A percentile compares a stretch with the other conserved stretches of the same genome.
These are phyloP conservation scores for Aeschynomene evenia DNA, from an alignment of 306 rosid species.

Conservation along the genomic window DNA sequence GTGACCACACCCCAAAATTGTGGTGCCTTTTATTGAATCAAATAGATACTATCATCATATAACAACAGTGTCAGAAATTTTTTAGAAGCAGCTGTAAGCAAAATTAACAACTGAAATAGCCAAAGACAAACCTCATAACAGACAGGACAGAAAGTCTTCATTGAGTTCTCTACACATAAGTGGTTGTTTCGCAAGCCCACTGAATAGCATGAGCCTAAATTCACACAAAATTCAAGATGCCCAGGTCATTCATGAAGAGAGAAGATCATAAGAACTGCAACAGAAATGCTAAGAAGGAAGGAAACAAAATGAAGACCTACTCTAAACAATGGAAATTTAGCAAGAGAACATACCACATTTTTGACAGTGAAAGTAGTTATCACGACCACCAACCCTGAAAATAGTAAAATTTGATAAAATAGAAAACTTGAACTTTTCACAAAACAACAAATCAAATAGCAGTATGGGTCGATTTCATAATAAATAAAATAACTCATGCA, in stretches of 20 bases:
- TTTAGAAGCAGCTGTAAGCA: constrained; percentile 3
- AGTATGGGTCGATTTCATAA: neutral
- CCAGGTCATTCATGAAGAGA: neutral
- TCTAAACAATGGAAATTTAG: neutral
- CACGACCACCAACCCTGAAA: constrained; percentile 60
- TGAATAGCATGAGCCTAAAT: constrained; percentile 63
- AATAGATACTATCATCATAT: constrained; percentile 59
- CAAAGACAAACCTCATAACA: constrained; percentile 68
- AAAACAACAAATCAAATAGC: neutral
- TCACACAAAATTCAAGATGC: neutral
- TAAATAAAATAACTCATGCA: constrained; percentile 4
- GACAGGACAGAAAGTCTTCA: constrained; percentile 72
- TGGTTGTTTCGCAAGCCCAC: constrained; percentile 51
- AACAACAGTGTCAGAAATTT: constrained; percentile 33
- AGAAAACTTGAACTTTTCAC: constrained; percentile 7
- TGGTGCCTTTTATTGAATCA: constrained; percentile 58
- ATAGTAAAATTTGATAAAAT: constrained; percentile 5
- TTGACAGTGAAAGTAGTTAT: constrained; percentile 65
- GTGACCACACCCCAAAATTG: constrained; percentile 70
- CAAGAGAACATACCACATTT: constrained; percentile 55
- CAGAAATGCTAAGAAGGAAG: neutral
- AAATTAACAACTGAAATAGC: constrained; percentile 13
- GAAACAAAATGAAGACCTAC: neutral
- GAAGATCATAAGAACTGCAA: constrained; percentile 3
- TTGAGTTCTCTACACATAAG: constrained; percentile 69